Base-by-base conservation (phyloP, 2,329 filamentous ascomycete genomes). In the Xylariomycetidae sp. region DNA sequence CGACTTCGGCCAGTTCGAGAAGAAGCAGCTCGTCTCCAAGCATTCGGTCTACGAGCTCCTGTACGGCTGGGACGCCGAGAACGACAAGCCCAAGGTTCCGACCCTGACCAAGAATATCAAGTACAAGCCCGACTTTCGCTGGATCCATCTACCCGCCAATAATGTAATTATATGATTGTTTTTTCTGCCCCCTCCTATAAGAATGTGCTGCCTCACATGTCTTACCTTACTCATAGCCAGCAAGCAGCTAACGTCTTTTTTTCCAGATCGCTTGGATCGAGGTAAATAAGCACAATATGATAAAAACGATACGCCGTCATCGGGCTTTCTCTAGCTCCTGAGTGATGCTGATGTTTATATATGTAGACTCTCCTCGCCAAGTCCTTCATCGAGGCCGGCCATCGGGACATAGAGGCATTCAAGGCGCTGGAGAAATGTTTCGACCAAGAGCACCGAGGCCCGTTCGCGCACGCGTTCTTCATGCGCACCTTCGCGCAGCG, bases 351-450 rank as follows among this genome's bases (percentile, higher is more conserved):
- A n/a, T n/a, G n/a, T 23, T 8, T 23, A 8, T 23, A 8, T 23
- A 8, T n/a, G 20, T 44, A 61, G 55, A 58, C 75, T 1, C 58
- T 82, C 2, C 57, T 82, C n/a, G 74, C 76, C 1, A 82, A 82
- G 43, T 69, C 68, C 6, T 82, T 82, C 44, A 73, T 82, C 20
- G 78, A 82, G 50, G 72, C 75, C 23, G 75, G 75, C 0, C 69
- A 71, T 12, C 66, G 67, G n/a, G 77, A 82, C 49, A 69, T 80
- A 2, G 74, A 80, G 47, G 71, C 72, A 2, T 81, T 80, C 57
- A 81, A 80, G 46, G 72, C 74, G 0, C 50, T 82, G 3, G 75
- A 78, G 45, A 69, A 71, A 40, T 77, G 72, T 4, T 79, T 81
- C 41, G 71, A 70, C 27, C 75, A 80, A 42, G 74, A 80, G 40